Percentiles rank a stretch among this genome's conserved stretches.
These are phyloP conservation scores for Xylariaceae sp. DNA, from an alignment of 2,329 filamentous ascomycete genomes.

Conservation along the genomic window DNA sequence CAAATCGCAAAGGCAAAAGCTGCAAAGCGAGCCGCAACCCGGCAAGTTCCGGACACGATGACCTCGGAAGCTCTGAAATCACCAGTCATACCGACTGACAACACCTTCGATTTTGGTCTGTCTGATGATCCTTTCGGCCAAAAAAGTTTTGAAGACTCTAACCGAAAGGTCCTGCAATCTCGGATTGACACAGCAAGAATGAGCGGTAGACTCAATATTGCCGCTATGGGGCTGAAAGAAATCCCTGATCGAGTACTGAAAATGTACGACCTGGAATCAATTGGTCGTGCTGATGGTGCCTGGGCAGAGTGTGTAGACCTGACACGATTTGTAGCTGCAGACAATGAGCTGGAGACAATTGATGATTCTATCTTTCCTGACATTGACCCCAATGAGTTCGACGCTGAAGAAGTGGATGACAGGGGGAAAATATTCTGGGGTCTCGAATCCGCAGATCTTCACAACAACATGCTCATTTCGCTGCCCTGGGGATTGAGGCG, in stretches of 20 bases:
- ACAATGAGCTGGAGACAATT: constrained; percentile 83
- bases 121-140: constrained; percentile 75
- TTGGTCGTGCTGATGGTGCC: constrained; percentile 67
- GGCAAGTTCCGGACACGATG: constrained; percentile 40
- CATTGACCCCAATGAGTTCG: constrained; percentile 58
- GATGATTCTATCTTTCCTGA: constrained; percentile 83
- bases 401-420: constrained; percentile 63
- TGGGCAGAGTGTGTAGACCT: constrained; percentile 96
- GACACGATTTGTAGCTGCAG: constrained; percentile 81
- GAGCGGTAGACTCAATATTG: constrained; percentile 86
- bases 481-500: constrained; percentile 79
- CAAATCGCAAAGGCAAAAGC: constrained; percentile 94
- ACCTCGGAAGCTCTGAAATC: constrained; percentile 39
- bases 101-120: constrained; percentile 64
- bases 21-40: constrained; percentile 66
- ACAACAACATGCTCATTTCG: constrained; percentile 77
- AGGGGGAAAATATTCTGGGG: constrained; percentile 80
- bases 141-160: constrained; percentile 60
- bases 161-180: constrained; percentile 73
- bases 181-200: constrained; percentile 75
- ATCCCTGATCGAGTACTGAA: constrained; percentile 84
- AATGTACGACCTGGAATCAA: constrained; percentile 85
- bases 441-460: constrained; percentile 81
- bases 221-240: constrained; percentile 78
- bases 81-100: constrained; percentile 55